Evolutionary conservation across 345 rosid species (phyloP).

Genomic region (Brassica rapa): DNA sequence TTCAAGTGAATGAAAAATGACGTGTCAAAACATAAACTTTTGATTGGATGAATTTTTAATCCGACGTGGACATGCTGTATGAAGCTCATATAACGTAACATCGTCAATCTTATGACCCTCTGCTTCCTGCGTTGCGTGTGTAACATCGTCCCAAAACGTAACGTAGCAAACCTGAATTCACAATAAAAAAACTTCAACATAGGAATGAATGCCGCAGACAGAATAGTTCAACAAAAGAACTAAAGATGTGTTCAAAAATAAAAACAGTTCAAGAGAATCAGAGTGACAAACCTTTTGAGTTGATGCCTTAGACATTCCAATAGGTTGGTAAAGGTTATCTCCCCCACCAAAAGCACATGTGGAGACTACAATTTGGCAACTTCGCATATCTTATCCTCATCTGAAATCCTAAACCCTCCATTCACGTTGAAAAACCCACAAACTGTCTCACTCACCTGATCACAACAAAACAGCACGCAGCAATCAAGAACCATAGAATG

Average conservation of each 20-base stretch:
- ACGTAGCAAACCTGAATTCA: slow-evolving; percentile 84
- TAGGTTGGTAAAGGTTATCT: slow-evolving; percentile 90
- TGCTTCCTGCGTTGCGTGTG: slow-evolving; percentile 65
- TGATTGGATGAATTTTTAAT: too few species aligned
- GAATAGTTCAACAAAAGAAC: too few species aligned
- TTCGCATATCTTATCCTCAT: slow-evolving; percentile 52
- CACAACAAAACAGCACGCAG: too few species aligned
- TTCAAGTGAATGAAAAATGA: too few species aligned
- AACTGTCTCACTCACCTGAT: slow-evolving; percentile 62
- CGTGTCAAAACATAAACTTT: too few species aligned
- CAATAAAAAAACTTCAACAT: slow-evolving; percentile 21
- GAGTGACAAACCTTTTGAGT: slow-evolving; percentile 55
- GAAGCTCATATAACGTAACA: too few species aligned
- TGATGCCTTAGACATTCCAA: slow-evolving; percentile 75
- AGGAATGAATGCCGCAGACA: neutral
- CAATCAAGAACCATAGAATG: too few species aligned
- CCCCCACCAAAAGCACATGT: slow-evolving; percentile 98
- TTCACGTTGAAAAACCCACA: slow-evolving; percentile 79
- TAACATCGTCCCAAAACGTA: slow-evolving; percentile 45
- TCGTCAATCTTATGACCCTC: too few species aligned
- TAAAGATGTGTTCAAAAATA: too few species aligned
- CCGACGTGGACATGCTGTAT: too few species aligned
- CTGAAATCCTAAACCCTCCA: slow-evolving; percentile 54
- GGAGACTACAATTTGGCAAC: slow-evolving; percentile 63
- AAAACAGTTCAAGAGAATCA: neutral